These are phyloP conservation scores for Haplosporangium gracile DNA, from an alignment of 192 early-diverging fungal species.

Conservation along the genomic window DNA sequence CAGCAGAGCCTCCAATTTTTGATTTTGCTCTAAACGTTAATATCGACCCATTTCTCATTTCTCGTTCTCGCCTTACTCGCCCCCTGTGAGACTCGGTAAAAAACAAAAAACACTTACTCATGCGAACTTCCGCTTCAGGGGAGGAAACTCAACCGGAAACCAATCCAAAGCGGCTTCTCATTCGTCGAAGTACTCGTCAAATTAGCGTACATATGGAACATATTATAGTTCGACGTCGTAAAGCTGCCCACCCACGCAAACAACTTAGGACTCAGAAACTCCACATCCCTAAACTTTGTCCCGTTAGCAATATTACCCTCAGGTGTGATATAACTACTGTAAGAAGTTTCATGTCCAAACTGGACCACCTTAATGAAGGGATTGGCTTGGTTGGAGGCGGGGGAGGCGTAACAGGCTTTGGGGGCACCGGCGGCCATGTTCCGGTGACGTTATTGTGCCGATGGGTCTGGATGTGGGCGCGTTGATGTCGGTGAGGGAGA, in stretches of 20 bases:
- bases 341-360: background rate
- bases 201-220: background rate
- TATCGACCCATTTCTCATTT: no score
- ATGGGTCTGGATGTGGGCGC: constrained; percentile 25
- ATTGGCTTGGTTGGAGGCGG: background rate
- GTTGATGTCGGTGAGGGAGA: constrained; percentile 42
- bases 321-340: constrained; percentile 21
- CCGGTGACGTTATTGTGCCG: background rate
- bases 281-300: background rate
- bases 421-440: constrained; percentile 21
- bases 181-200: background rate
- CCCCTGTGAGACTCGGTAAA: no score
- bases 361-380: background rate
- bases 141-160: constrained; percentile 15
- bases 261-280: constrained; percentile 18
- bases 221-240: background rate
- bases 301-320: constrained; percentile 20
- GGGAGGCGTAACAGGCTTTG: constrained; percentile 24
- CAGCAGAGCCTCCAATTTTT: no score
- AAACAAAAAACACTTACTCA: background rate
- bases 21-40: no score
- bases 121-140: background rate
- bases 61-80: no score
- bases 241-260: constrained; percentile 26
- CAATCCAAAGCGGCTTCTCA: constrained; percentile 16